A percentile compares a stretch with the other conserved stretches of the same genome.
Evolutionary conservation across 306 rosid genomes (phyloP).

Genomic region (Lupinus albus): DNA sequence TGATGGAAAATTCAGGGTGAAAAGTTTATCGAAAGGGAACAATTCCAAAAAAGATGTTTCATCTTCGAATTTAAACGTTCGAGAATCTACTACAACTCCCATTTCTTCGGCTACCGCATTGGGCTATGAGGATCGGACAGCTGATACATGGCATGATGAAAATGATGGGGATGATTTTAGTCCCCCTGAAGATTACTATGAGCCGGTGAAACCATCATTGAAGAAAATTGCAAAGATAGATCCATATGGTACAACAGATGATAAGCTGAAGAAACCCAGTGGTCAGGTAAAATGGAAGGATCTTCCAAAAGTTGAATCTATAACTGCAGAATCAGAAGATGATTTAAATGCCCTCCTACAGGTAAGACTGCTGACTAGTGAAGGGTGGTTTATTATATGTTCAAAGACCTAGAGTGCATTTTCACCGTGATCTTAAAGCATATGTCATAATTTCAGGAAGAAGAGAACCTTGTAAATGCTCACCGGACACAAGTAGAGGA

Average conservation of each 20-base stretch:
- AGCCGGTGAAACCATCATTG: constrained; percentile 70
- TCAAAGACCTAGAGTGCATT: neutral
- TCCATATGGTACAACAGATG: constrained; percentile 58
- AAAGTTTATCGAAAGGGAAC: constrained; percentile 90
- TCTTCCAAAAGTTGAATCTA: constrained; percentile 65
- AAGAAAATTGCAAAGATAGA: constrained; percentile 82
- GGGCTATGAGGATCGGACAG: constrained; percentile 57
- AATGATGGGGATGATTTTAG: constrained; percentile 74
- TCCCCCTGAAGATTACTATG: constrained; percentile 68
- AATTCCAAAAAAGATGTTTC: constrained; percentile 78
- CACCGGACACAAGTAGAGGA: constrained; percentile 99
- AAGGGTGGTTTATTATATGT: constrained; percentile 7
- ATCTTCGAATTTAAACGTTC: constrained; percentile 58
- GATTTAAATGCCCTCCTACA: constrained; percentile 87
- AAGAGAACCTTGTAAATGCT: constrained; percentile 97
- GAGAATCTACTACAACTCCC: constrained; percentile 80
- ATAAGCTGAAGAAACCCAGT: constrained; percentile 65
- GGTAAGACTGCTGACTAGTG: constrained; percentile 52
- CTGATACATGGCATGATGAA: constrained; percentile 66
- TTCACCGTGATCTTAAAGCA: constrained; percentile 19
- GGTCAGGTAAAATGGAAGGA: constrained; percentile 77
- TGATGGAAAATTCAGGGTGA: constrained; percentile 66
- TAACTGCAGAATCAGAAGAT: constrained; percentile 61
- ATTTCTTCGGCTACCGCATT: constrained; percentile 66
- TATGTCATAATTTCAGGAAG: constrained; percentile 69